Conservation (phyloP, 768 basidiomycete species). For the Boletus subparvulus region DNA sequence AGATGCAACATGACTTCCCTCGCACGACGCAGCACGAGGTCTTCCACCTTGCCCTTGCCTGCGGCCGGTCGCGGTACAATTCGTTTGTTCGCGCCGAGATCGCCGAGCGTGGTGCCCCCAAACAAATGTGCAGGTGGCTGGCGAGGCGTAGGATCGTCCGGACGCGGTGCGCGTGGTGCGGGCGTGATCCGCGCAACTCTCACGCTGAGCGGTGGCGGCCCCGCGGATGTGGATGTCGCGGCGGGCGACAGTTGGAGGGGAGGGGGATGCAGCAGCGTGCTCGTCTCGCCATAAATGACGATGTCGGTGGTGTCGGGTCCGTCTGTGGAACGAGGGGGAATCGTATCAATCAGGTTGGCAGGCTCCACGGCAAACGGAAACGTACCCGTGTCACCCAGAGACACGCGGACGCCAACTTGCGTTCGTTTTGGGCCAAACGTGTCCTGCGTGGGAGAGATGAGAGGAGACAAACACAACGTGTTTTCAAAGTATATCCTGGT, state of each 20-base stretch:
- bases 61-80: conserved; percentile 17
- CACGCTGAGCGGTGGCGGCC: conserved; percentile 34
- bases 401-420: conserved; percentile 61
- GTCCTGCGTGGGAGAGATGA: conserved; percentile 27
- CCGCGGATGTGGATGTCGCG: conserved; percentile 18
- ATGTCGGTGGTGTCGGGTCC: conserved; percentile 71
- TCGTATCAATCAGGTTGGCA: background rate
- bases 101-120: conserved; percentile 6
- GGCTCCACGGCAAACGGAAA: background rate
- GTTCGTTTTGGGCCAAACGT: conserved; percentile 34
- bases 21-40: conserved; percentile 35
- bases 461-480: conserved; percentile 52
- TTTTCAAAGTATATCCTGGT: conserved; percentile 72
- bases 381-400: conserved; percentile 66
- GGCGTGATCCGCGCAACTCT: conserved; percentile 58
- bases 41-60: conserved; percentile 22
- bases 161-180: conserved; percentile 50
- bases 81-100: conserved; percentile 22
- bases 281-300: conserved; percentile 49
- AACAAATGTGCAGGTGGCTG: conserved; percentile 48
- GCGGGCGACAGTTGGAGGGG: conserved; percentile 11
- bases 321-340: conserved; percentile 47
- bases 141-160: conserved; percentile 79
- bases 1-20: conserved; percentile 40
- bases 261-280: conserved; percentile 9